Base-by-base conservation (phyloP, 1,284 basidiomycete genomes). In the Peniophora sp. region DNA sequence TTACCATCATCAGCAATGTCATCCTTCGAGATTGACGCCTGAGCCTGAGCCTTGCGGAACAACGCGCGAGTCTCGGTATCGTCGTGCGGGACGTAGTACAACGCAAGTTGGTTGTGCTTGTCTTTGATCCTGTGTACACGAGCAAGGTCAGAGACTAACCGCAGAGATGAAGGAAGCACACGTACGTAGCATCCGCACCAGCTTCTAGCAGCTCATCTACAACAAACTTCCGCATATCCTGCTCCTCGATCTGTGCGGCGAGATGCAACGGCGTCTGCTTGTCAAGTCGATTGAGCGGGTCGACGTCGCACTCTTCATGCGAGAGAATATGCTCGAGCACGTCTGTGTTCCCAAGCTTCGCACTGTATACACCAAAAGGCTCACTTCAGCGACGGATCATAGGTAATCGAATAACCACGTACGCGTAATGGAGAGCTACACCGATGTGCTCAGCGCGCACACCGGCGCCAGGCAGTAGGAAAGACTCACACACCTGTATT, bases 261-360 rank as follows among this genome's bases (percentile, higher is more conserved):
- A 92, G 76, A 64, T 95, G 92, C 10, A 96, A 71, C 1, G 92
- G 92, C 0, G 92, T 95, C 35, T 85, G 82, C 9, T 79, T 78
- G 38, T 86, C 81, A 27, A 89, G 66, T 19, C 78, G 74, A 65
- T 94, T 94, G 59, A 82, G 74, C 17, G 83, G 77, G 63, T 95
- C 92, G 49, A 94, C 90, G 61, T 95, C 90, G 66, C 91, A 93
- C 11, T 73, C 77, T 9, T 91, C 86, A 59, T 83, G 73, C 8
- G 78, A 79, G 27, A 92, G 75, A 53, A 92, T 80, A 54, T 85
- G 75, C 56, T 92, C 86, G 3, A 92, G 73, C 36, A 86, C 81
- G 24, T 76, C 74, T 0, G 75, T 76, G 24, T 81, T 82, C 41
- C 79, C 82, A 52, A 80, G 56, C n/a, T 71, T 68, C 0, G 73